These are phyloP conservation scores for Metarhizium album DNA, from an alignment of 2,329 filamentous ascomycete genomes.

Conservation along the genomic window DNA sequence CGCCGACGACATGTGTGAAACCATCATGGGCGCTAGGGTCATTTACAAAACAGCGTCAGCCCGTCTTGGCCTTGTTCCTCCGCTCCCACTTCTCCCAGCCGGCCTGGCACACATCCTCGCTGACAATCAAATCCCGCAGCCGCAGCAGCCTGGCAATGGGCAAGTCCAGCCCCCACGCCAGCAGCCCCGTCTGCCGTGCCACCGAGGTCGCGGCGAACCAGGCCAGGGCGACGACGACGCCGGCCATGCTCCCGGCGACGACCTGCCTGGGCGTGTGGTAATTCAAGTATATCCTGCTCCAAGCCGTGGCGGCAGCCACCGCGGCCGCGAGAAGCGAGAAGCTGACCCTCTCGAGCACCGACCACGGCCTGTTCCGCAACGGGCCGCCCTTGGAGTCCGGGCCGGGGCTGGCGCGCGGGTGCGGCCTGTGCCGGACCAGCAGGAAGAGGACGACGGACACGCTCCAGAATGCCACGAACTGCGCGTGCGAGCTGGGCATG, in stretches of 20 bases:
- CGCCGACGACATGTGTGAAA: too few relatives aligned
- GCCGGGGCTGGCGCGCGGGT: background rate
- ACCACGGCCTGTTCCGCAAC: slow-evolving; percentile 36
- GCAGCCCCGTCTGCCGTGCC: slow-evolving; percentile 54
- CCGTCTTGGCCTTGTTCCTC: slow-evolving; percentile 23
- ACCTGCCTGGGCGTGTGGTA: slow-evolving; percentile 91
- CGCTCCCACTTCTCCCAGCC: slow-evolving; percentile 90
- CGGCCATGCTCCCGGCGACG: slow-evolving; percentile 63
- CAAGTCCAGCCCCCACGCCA: slow-evolving; percentile 62
- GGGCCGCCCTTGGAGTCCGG: background rate
- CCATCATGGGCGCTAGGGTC: too few relatives aligned
- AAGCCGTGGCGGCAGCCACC: slow-evolving; percentile 59
- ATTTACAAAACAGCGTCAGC: background rate
- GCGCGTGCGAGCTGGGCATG: slow-evolving; percentile 90
- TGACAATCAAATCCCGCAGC: slow-evolving; percentile 72
- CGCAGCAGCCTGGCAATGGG: slow-evolving; percentile 55
- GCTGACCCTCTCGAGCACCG: slow-evolving; percentile 47
- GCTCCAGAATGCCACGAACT: slow-evolving; percentile 89
- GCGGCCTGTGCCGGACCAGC: slow-evolving; percentile 59
- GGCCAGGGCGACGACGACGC: slow-evolving; percentile 54
- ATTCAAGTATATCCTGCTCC: slow-evolving; percentile 78
- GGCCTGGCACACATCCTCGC: slow-evolving; percentile 80
- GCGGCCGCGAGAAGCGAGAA: slow-evolving; percentile 44
- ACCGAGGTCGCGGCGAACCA: slow-evolving; percentile 72
- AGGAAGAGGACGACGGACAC: slow-evolving; percentile 78